Evolutionary conservation across 1,284 basidiomycete species (phyloP).

Genomic region (Golubevia sp.): DNA sequence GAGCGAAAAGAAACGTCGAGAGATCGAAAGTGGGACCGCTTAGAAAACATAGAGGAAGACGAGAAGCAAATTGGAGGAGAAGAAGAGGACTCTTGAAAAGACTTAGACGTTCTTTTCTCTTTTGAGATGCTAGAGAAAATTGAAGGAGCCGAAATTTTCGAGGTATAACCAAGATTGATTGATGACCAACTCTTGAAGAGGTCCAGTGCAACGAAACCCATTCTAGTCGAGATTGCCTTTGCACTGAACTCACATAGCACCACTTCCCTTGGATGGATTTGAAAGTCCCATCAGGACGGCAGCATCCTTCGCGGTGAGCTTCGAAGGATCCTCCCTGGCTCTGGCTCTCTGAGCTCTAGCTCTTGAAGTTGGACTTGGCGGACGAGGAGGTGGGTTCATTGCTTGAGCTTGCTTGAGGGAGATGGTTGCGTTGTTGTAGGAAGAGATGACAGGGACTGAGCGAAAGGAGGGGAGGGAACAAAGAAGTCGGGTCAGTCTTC

Average conservation of each 20-base stretch:
- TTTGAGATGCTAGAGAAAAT: background rate
- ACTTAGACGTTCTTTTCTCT: too few species aligned
- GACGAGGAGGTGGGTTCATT: constrained; percentile 91
- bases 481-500: background rate
- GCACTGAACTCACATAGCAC: constrained; percentile 12
- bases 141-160: constrained; percentile 8
- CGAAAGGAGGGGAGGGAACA: background rate
- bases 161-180: background rate
- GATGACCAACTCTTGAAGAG: background rate
- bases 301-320: constrained; percentile 72
- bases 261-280: background rate
- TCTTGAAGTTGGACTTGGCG: constrained; percentile 85
- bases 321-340: constrained; percentile 83
- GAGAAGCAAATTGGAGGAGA: constrained; percentile 1
- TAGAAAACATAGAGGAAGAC: background rate
- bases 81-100: constrained; percentile 5
- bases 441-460: constrained; percentile 80
- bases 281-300: constrained; percentile 56
- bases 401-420: constrained; percentile 91
- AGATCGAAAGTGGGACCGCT: too few species aligned
- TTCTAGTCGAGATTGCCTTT: constrained; percentile 8
- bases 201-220: background rate
- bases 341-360: constrained; percentile 87
- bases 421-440: constrained; percentile 95
- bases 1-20: constrained; percentile 2